Conservation (phyloP, 179 eudicot species). For the Actinidia arguta region DNA sequence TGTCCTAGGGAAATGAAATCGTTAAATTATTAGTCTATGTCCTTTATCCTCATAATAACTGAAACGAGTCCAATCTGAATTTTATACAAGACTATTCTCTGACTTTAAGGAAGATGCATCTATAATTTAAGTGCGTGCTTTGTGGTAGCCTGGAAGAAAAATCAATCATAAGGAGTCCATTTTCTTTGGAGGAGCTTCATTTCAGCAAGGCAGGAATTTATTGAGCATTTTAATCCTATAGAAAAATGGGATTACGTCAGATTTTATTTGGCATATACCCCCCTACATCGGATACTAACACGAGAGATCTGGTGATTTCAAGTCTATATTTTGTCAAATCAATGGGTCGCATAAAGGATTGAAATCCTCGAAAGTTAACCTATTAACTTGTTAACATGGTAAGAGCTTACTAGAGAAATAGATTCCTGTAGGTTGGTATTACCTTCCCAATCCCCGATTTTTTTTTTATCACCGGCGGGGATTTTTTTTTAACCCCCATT, state of each 20-base stretch:
- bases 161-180: not conserved
- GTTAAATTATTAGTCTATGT: not conserved
- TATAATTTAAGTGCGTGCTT: not conserved
- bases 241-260: not conserved
- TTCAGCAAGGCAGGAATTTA: not conserved
- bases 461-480: too few relatives aligned
- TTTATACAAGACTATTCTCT: not conserved
- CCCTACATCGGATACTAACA: not conserved
- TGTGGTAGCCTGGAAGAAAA: too few relatives aligned
- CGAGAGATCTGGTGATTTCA: not conserved
- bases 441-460: too few relatives aligned
- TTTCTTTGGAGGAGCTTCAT: not conserved
- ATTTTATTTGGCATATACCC: not conserved
- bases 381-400: too few relatives aligned
- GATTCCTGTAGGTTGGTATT: too few relatives aligned
- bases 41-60: constrained; percentile 4
- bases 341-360: too few relatives aligned
- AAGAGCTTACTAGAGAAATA: constrained; percentile 13
- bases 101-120: not conserved
- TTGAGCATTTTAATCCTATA: not conserved
- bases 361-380: not conserved
- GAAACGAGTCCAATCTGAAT: not conserved
- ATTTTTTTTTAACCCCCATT: too few relatives aligned
- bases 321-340: constrained; percentile 1
- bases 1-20: constrained; percentile 7